A percentile compares a stretch with the other conserved stretches of the same genome.
These are phyloP conservation scores for Erodium texanum DNA, from an alignment of 441 rosid genomes.

Conservation along the genomic window DNA sequence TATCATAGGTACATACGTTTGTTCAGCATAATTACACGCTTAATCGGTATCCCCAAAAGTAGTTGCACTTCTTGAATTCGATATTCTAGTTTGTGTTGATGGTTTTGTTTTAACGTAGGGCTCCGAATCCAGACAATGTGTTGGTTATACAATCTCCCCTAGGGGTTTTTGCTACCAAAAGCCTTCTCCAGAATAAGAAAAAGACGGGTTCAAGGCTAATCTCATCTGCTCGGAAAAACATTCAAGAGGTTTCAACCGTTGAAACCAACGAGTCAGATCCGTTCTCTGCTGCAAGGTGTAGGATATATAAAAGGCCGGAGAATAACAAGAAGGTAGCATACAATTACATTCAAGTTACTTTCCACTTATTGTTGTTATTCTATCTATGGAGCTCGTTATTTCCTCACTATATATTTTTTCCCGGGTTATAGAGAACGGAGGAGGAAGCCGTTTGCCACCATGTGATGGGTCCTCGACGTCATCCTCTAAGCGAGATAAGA, in stretches of 20 bases:
- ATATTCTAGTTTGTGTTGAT: neutral
- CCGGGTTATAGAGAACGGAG: constrained; percentile 47
- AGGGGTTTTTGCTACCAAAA: constrained; percentile 82
- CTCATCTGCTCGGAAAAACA: constrained; percentile 46
- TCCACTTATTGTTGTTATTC: no score
- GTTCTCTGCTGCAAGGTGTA: constrained; percentile 83
- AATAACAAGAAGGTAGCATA: constrained; percentile 56
- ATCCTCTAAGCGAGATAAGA: constrained; percentile 44
- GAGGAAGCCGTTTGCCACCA: constrained; percentile 68
- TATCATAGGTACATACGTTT: constrained; percentile 57
- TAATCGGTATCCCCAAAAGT: no score
- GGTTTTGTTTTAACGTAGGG: constrained; percentile 40
- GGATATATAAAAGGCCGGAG: constrained; percentile 52
- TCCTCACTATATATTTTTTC: neutral
- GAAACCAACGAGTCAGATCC: constrained; percentile 42
- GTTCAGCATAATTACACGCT: no score
- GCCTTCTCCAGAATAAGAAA: constrained; percentile 62
- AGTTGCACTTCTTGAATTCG: neutral
- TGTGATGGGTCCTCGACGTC: constrained; percentile 62
- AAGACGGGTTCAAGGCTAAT: constrained; percentile 74
- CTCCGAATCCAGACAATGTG: constrained; percentile 91
- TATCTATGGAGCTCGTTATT: no score
- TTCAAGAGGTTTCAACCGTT: constrained; percentile 47
- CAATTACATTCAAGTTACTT: neutral
- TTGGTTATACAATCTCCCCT: constrained; percentile 79